Evolutionary conservation across 768 basidiomycete species (phyloP), one percentile per base, ranked within the genome.

Genomic region (Termitomyces titanicus): DNA sequence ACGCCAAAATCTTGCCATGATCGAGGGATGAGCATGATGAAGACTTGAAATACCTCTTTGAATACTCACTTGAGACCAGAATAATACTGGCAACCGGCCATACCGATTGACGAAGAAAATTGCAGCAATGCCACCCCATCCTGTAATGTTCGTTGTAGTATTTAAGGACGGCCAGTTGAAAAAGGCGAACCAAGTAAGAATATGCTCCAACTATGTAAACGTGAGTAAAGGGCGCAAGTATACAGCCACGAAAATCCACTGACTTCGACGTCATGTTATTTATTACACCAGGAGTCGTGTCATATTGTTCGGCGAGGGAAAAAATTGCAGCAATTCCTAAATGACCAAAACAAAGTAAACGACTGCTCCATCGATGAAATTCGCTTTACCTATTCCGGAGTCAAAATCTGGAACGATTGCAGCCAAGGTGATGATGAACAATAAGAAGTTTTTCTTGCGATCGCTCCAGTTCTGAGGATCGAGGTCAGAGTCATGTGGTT

Each of bases 391-490:
- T 44, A 83, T 79, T 0, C 78, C 81, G 3, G 82, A 84, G 59
- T 79, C 76, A 54, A 85, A 85, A 56, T 85, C 83, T 0, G 83
- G 84, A 6, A 84, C 78, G 46, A 84, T 78, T 0, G 84, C 76
- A 12, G 83, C 81, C 39, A 84, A 63, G 0, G 81, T 83, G 58
- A 82, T 63, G 51, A 84, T 78, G 37, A 79, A 58, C 12, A 86
- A 69, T 60, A 82, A 71, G 4, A 80, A 55, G 48, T 71, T 74
- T 64, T 84, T 85, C 38, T 72, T 71, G 33, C 69, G 59, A 44
- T 74, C 70, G 18, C 74, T 70, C 83, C 83, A 84, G 48, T 74
- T 73, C 68, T 82, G 70, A 0, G 66, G 64, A 46, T 65, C 62
- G 17, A 60, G 60, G 0, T 68, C 67, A 3, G 67, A 66, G 53